Percentiles rank a stretch among this genome's conserved stretches.
These are phyloP conservation scores for Peronosclerospora sorghi DNA, from an alignment of 352 stramenopile species.

Conservation along the genomic window DNA sequence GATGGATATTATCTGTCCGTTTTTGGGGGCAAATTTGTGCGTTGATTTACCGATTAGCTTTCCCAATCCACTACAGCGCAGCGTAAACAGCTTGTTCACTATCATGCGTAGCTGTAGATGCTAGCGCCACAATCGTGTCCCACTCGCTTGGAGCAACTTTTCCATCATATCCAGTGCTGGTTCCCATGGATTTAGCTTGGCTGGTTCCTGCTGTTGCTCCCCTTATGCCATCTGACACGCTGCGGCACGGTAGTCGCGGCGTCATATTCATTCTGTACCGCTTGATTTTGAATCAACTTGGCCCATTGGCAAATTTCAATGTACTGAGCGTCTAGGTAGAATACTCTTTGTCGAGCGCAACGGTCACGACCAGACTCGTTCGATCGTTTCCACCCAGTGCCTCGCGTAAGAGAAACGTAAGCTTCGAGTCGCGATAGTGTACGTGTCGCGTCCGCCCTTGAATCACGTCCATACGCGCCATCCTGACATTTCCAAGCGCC, in stretches of 20 bases:
- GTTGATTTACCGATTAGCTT: too few species aligned
- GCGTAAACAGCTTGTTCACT: too few species aligned
- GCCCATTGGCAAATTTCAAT: conserved; percentile 82
- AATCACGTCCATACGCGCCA: conserved; percentile 75
- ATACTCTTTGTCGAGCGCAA: conserved; percentile 71
- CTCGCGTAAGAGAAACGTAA: conserved; percentile 74
- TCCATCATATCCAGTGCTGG: conserved; percentile 77
- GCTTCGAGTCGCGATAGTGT: conserved; percentile 80
- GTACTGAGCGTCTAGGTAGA: conserved; percentile 81
- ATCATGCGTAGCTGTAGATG: too few species aligned
- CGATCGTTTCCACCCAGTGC: conserved; percentile 80
- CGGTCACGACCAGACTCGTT: conserved; percentile 76
- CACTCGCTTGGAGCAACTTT: conserved; percentile 51
- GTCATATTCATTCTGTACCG: conserved; percentile 76
- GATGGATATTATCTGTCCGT: too few species aligned
- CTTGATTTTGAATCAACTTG: conserved; percentile 86
- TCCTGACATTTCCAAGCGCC: conserved; percentile 83
- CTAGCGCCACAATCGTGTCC: too few species aligned
- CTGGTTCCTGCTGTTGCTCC: too few species aligned
- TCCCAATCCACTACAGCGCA: too few species aligned
- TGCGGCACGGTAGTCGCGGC: conserved; percentile 58
- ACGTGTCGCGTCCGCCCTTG: conserved; percentile 73
- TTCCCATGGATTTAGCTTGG: conserved; percentile 67
- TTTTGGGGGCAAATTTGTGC: too few species aligned
- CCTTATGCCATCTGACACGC: too few species aligned